A percentile compares a stretch with the other conserved stretches of the same genome.
These are phyloP conservation scores for Dissophora globulifera DNA, from an alignment of 192 early-diverging fungal genomes.

Conservation along the genomic window DNA sequence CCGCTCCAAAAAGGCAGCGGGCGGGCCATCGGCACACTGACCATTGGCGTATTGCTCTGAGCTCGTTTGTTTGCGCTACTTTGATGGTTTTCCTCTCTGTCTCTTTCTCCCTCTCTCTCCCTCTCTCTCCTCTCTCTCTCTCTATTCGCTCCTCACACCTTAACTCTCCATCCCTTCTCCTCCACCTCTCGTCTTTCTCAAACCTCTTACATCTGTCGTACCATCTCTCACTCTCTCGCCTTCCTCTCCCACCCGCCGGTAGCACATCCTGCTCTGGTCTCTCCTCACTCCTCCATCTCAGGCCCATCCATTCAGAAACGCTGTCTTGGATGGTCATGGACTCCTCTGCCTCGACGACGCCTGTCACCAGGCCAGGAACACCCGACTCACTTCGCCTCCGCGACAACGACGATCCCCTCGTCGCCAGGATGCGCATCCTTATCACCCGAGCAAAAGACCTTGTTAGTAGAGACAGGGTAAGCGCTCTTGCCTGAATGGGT, in stretches of 20 bases:
- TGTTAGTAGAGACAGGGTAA: slow-evolving; percentile 47
- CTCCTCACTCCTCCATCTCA: slow-evolving; percentile 1
- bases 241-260: too few relatives aligned
- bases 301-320: slow-evolving; percentile 1
- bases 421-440: slow-evolving; percentile 28
- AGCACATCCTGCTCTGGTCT: too few relatives aligned
- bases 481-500: neutral
- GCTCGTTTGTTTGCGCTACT: too few relatives aligned
- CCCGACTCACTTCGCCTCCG: neutral
- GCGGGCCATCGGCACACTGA: too few relatives aligned
- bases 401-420: slow-evolving; percentile 22
- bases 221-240: slow-evolving; percentile 5
- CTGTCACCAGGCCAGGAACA: slow-evolving; percentile 9
- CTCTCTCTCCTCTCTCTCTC: too few relatives aligned
- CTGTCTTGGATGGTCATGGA: slow-evolving; percentile 18
- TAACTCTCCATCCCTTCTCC: neutral
- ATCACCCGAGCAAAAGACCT: slow-evolving; percentile 32
- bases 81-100: too few relatives aligned
- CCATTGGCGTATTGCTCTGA: too few relatives aligned
- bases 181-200: neutral
- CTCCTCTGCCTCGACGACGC: slow-evolving; percentile 8
- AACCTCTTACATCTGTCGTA: too few relatives aligned
- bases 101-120: too few relatives aligned
- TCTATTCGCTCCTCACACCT: neutral
- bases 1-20: too few relatives aligned